Conservation (phyloP, 2,329 filamentous ascomycete genomes). For the Trichoderma sp. region DNA sequence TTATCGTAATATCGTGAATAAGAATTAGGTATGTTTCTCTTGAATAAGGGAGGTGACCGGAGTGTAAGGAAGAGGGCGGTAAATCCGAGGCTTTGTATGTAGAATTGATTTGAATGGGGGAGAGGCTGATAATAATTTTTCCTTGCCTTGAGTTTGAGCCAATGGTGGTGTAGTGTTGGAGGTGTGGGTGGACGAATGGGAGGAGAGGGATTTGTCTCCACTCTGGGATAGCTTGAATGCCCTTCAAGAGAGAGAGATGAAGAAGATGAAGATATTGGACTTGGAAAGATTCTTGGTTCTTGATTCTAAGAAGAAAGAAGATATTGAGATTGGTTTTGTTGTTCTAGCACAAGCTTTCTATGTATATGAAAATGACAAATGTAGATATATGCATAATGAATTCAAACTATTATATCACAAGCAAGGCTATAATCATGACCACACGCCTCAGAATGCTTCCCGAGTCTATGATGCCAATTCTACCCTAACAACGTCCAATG, state of each 20-base stretch:
- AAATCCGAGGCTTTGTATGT: background rate
- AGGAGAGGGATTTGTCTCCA: background rate
- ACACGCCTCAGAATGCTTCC: constrained; percentile 13
- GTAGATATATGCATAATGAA: background rate
- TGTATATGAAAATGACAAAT: background rate
- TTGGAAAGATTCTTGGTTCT: background rate
- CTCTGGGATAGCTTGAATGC: background rate
- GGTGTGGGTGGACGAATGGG: background rate
- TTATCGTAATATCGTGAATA: background rate
- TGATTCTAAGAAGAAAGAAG: background rate
- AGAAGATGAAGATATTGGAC: background rate
- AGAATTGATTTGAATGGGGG: background rate
- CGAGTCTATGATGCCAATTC: constrained; percentile 15
- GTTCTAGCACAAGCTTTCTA: background rate
- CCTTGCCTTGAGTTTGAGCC: background rate
- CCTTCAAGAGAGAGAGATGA: background rate
- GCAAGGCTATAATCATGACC: constrained; percentile 9
- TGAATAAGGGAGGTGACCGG: background rate
- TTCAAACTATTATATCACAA: background rate
- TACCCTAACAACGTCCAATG: background rate
- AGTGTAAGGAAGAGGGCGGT: background rate
- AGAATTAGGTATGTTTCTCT: background rate
- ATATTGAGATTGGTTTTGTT: background rate
- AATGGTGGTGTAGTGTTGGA: background rate
- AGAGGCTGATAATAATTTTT: constrained; percentile 10